Evolutionary conservation across 2,329 filamentous ascomycete species (phyloP), one percentile per base, ranked within the genome.

Genomic region (Penicillium corylophilum): DNA sequence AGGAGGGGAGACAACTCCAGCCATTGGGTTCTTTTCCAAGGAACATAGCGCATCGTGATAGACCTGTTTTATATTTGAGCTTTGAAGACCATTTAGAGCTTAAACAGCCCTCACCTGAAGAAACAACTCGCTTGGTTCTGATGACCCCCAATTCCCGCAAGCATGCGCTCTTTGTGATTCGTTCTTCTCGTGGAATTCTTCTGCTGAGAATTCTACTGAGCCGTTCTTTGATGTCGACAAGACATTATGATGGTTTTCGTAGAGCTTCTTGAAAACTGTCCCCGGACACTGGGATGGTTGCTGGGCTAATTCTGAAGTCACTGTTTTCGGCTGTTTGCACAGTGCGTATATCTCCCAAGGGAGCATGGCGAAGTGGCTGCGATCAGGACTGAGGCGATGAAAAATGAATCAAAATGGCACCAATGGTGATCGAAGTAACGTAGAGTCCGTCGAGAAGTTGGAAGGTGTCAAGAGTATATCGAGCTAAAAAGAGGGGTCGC

Each of bases 111-210:
- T 55, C 55, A 82, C 83, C 63, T 75, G 77, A 5, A 90, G 70
- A 64, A 92, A 92, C 0, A 91, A 71, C 15, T 84, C 78, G 56
- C 85, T 88, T 0, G 87, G 89, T 46, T 76, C 69, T 1, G 79
- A 77, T 0, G 77, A 65, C 0, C 86, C 87, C 82, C 87, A 92
- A 46, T 81, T 83, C 2, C 88, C 88, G 64, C 87, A 90, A 49
- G 77, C 64, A 7, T 72, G 71, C 1, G 85, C 84, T 40, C 73
- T 77, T 35, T 81, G 69, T 23, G 88, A 64, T 26, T 80, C 78
- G 43, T 79, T 74, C 2, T 67, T 47, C 51, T 63, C 18, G 48
- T 62, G 36, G 50, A 51, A 35, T 24, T 49, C 28, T 4, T 56
- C 47, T 13, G 57, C 60, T 15, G 61, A 46, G 24, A 57, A 47